Base-by-base conservation (phyloP, 192 early-diverging fungal genomes). In the Bifiguratus adelaidae region DNA sequence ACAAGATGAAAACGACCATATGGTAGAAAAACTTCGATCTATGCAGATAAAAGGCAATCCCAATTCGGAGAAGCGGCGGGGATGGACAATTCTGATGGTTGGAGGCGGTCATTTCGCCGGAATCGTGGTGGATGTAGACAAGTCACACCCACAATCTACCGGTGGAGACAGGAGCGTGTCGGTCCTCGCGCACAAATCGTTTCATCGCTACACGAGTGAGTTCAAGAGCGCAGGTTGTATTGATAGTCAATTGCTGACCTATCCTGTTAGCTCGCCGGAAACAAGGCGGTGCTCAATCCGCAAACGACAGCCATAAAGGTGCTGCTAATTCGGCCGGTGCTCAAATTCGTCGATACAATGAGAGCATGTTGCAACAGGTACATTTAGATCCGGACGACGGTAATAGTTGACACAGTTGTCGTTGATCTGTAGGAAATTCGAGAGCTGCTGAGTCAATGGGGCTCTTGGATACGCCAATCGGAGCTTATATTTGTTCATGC, bases 21-120 rank as follows among this genome's bases (percentile, higher is more conserved):
- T 51, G 20, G 30, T 44, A 1, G 29, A 58, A 2, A 54, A 64
- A 19, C 42, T 55, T 25, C 35, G 16, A 11, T 27, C 32, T 1
- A 27, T 29, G 9, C 43, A 32, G 8, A 36, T 19, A 24, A 30
- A 26, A 24, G 48, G 4, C 51, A 58, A 41, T 5, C 18, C 22
- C 13, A 21, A 1, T 21, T 15, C 37, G 37, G 18, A 40, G 37
- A 6, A 13, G 32, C 11, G 32, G 0, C 32, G 15, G 32, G 32
- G 32, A 34, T 97, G 91, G 89, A 78, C 82, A 9, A 45, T 97
- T 4, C 47, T 97, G 18, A 79, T 85, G 73, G 48, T 89, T 24
- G 77, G 81, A n/a, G 83, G 81, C 40, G 89, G 94, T 9, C 85
- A 89, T 55, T 99, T 99, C 73, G 89, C 89, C 5, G 95, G 82